These are phyloP conservation scores for Entomortierella parvispora DNA, from an alignment of 192 early-diverging fungal genomes.

Conservation along the genomic window DNA sequence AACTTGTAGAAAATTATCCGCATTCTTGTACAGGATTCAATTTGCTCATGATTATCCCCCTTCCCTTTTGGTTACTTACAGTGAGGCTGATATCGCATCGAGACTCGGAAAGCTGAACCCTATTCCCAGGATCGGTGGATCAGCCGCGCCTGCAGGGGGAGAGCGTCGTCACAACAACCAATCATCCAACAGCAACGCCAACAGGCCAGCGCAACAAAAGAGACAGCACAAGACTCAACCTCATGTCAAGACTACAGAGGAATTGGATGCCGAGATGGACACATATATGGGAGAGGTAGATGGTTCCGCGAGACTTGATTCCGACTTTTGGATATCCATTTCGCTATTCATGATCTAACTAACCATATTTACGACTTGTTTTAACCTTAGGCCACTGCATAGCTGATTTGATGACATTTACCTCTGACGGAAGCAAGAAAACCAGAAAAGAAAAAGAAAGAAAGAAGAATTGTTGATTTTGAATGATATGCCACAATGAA, in stretches of 20 bases:
- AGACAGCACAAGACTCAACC: slow-evolving; percentile 20
- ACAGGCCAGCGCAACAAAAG: slow-evolving; percentile 8
- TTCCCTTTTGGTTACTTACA: background rate
- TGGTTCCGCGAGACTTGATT: no score
- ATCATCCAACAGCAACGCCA: slow-evolving; percentile 1
- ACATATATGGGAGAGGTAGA: slow-evolving; percentile 62
- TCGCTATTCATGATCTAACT: background rate
- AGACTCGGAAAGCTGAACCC: slow-evolving; percentile 40
- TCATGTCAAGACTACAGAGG: slow-evolving; percentile 48
- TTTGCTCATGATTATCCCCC: background rate
- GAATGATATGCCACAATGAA: no score
- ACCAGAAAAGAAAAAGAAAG: no score
- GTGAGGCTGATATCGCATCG: slow-evolving; percentile 48
- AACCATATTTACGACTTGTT: background rate
- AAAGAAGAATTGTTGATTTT: no score
- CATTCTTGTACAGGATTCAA: no score
- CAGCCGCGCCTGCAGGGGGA: slow-evolving; percentile 6
- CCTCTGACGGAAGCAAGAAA: no score
- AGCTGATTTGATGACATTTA: no score
- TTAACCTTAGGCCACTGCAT: no score
- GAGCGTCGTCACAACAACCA: slow-evolving; percentile 2
- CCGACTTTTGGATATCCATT: no score
- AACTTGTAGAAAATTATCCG: background rate
- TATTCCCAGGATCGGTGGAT: slow-evolving; percentile 20
- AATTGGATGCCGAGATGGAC: slow-evolving; percentile 67